Conservation (phyloP, 1,284 basidiomycete genomes). For the Ustilago sp. region DNA sequence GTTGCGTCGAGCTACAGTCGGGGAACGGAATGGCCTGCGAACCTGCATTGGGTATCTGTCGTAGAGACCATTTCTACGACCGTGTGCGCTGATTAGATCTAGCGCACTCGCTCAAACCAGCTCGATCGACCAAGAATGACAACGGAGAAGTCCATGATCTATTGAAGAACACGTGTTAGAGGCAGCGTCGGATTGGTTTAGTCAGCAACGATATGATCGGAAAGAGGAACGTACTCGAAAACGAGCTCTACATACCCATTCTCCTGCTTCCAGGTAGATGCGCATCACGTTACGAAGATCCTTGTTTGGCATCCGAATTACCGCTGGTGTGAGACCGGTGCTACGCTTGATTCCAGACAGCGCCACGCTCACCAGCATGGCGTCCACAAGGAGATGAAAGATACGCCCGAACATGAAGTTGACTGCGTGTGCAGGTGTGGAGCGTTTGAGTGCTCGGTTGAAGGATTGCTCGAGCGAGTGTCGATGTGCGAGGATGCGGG, state of each 20-base stretch:
- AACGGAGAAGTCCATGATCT: conserved; percentile 66
- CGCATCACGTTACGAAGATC: conserved; percentile 64
- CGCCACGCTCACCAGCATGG: conserved; percentile 64
- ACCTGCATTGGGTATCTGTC: conserved; percentile 21
- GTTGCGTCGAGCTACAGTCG: not conserved
- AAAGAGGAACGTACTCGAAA: not conserved
- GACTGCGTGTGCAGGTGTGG: not conserved
- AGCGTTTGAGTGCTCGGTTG: not conserved
- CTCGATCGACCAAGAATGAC: conserved; percentile 66
- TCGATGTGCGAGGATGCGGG: not conserved
- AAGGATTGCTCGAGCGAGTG: not conserved
- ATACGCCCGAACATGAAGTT: conserved; percentile 65
- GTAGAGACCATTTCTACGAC: not conserved
- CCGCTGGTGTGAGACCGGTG: conserved; percentile 63
- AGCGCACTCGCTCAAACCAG: conserved; percentile 66
- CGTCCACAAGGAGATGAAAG: conserved; percentile 65
- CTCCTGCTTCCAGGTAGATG: conserved; percentile 66
- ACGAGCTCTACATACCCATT: conserved; percentile 60
- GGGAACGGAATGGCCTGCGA: not conserved
- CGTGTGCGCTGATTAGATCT: not conserved
- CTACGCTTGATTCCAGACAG: conserved; percentile 67
- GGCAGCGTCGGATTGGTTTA: too few species aligned
- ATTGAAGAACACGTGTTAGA: not conserved
- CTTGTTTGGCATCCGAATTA: conserved; percentile 60
- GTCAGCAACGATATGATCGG: not conserved